Base-by-base conservation (phyloP, 768 basidiomycete genomes). In the Tubosaeta brunneosetosa region DNA sequence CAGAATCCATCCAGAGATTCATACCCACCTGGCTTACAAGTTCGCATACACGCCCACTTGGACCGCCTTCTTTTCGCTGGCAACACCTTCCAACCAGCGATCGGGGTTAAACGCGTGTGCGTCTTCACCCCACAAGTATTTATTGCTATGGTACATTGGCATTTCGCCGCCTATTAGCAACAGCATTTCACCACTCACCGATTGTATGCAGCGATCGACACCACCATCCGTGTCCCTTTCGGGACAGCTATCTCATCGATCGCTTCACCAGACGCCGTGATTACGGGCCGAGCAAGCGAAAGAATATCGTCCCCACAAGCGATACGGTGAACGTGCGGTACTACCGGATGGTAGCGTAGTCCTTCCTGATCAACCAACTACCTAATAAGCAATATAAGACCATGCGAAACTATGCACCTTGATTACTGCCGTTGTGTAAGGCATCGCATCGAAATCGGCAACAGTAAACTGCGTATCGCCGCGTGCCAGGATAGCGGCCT, bases 391-490 rank as follows among this genome's bases (percentile, higher is more conserved):
- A 12, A 16, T 16, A 14, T 19, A 6, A 29, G 29, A 29, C 2
- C 6, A 9, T 29, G 17, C 10, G 14, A 11, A 10, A 47, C 6
- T 8, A 41, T 8, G 27, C 1, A 53, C 52, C 59, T 61, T 73
- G 73, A 69, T 70, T 56, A 65, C 61, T 64, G 66, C 52, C 17
- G 13, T 37, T 26, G 29, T 61, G 46, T 76, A 81, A 17, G 74
- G 70, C 80, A 83, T 82, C 16, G 60, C 61, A 34, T 82, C 78
- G 52, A 80, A 71, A 58, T 82, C 89, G 0, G 71, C 47, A 40
- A 19, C 6, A 4, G 47, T 49, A 6, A 53, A 49, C 19, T 55
- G 40, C n/a, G 51, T 37, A 27, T 52, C 43, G 8, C 49, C 46
- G 31, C 37, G 55, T 19, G 51, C 47, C 4, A 10, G 47, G 14